Evolutionary conservation across 768 basidiomycete genomes (phyloP).

Genomic region (Amanita pallidorosea): DNA sequence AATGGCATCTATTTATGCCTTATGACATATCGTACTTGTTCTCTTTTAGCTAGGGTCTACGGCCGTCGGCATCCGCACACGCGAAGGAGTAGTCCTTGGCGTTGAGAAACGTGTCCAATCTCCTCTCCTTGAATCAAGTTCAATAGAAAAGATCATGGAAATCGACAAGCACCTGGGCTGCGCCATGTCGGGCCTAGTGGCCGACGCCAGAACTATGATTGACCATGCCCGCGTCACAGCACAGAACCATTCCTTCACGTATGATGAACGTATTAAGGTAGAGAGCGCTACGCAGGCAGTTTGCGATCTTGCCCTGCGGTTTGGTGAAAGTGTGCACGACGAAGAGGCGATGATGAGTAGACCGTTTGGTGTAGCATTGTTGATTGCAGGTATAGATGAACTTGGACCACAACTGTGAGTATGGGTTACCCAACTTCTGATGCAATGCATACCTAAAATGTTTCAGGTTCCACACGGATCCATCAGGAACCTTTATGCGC

Average conservation of each 20-base stretch:
- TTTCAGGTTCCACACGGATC: slow-evolving; percentile 90
- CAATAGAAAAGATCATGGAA: slow-evolving; percentile 99
- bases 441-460: background rate
- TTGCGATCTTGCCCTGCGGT: slow-evolving; percentile 91
- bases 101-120: slow-evolving; percentile 99
- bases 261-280: slow-evolving; percentile 94
- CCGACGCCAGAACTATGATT: slow-evolving; percentile 98
- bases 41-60: slow-evolving; percentile 83
- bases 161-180: slow-evolving; percentile 95
- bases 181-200: slow-evolving; percentile 95
- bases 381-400: slow-evolving; percentile 97
- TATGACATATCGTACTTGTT: background rate
- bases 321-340: slow-evolving; percentile 98
- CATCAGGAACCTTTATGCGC: slow-evolving; percentile 93
- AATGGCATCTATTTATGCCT: background rate
- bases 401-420: slow-evolving; percentile 89
- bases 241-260: slow-evolving; percentile 93
- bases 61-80: slow-evolving; percentile 89
- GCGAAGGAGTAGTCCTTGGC: slow-evolving; percentile 83
- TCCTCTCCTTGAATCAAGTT: slow-evolving; percentile 85
- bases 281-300: slow-evolving; percentile 98
- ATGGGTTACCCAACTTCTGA: background rate
- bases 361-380: slow-evolving; percentile 94
- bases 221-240: slow-evolving; percentile 97
- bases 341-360: slow-evolving; percentile 99